Conservation (phyloP, 169 alveolate genomes). For the Eimeria necatrix region DNA sequence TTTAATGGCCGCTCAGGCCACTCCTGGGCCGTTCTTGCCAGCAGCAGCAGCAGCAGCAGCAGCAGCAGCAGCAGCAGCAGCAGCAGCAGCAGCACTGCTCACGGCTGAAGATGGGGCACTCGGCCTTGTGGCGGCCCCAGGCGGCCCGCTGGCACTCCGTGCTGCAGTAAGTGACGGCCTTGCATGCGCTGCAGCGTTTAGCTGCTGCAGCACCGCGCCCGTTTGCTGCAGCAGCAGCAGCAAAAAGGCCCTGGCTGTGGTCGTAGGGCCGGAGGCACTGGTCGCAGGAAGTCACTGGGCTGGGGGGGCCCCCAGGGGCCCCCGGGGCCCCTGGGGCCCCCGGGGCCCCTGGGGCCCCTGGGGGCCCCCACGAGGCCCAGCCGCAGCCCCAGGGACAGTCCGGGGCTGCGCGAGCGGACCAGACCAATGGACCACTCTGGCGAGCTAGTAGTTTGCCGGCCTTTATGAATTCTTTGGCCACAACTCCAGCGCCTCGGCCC, state of each 20-base stretch:
- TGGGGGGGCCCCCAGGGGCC: background rate
- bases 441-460: slow-evolving; percentile 40
- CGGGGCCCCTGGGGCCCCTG: background rate
- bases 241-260: slow-evolving; percentile 14
- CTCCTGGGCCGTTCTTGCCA: no score
- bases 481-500: slow-evolving; percentile 38
- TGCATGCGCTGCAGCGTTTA: slow-evolving; percentile 65
- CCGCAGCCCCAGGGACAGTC: slow-evolving; percentile 42
- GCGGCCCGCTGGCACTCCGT: slow-evolving; percentile 50
- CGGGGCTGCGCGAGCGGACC: slow-evolving; percentile 52
- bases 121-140: slow-evolving; percentile 35
- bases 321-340: no score
- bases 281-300: slow-evolving; percentile 49
- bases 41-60: no score
- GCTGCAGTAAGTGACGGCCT: slow-evolving; percentile 65
- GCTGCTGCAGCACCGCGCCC: background rate
- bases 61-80: no score
- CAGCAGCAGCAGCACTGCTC: background rate
- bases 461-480: slow-evolving; percentile 49
- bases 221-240: slow-evolving; percentile 38
- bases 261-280: slow-evolving; percentile 55
- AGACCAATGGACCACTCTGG: slow-evolving; percentile 15
- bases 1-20: no score
- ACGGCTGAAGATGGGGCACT: slow-evolving; percentile 51
- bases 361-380: background rate